phyloP scores from a whole-genome alignment of 345 rosid genomes.

The Pelargonium nanum region DNA sequence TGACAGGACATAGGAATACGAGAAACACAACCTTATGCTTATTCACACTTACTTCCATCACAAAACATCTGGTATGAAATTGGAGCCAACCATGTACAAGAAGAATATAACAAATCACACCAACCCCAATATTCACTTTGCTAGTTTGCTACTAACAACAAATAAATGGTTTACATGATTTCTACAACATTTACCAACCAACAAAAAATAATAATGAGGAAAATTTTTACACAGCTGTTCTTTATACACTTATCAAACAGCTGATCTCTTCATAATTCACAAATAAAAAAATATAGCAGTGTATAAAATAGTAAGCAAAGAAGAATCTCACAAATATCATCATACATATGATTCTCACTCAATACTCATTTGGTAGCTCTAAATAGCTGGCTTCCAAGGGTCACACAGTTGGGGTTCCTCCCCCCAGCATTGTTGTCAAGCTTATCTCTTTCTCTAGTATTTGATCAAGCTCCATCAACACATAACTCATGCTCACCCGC shows the following conservation, averaged over 20 bases:
- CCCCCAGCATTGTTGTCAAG: constrained; percentile 76
- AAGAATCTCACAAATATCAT: constrained; percentile 10
- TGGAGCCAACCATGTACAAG: too few species aligned
- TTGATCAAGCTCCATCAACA: constrained; percentile 66
- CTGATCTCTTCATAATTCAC: constrained; percentile 32
- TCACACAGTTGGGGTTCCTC: constrained; percentile 72
- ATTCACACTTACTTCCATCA: too few species aligned
- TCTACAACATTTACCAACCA: constrained; percentile 19
- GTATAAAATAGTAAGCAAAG: constrained; percentile 2
- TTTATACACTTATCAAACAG: constrained; percentile 80
- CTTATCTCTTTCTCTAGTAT: constrained; percentile 69
- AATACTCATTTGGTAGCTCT: constrained; percentile 33
- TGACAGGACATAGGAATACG: too few species aligned
- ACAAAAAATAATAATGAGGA: constrained; percentile 19
- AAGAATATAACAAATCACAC: background rate
- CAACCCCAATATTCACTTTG: background rate
- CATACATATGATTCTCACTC: constrained; percentile 34
- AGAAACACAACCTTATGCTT: too few species aligned
- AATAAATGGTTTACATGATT: too few species aligned
- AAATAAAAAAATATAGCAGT: constrained; percentile 6
- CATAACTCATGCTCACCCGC: constrained; percentile 61
- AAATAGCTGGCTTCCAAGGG: constrained; percentile 84
- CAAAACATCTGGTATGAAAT: too few species aligned
- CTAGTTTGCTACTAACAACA: too few species aligned
- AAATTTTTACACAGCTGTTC: constrained; percentile 53